Percentiles rank a stretch among this genome's conserved stretches.
phyloP scores from a whole-genome alignment of 192 early-diverging fungal species.

The Coemansia sp. region DNA sequence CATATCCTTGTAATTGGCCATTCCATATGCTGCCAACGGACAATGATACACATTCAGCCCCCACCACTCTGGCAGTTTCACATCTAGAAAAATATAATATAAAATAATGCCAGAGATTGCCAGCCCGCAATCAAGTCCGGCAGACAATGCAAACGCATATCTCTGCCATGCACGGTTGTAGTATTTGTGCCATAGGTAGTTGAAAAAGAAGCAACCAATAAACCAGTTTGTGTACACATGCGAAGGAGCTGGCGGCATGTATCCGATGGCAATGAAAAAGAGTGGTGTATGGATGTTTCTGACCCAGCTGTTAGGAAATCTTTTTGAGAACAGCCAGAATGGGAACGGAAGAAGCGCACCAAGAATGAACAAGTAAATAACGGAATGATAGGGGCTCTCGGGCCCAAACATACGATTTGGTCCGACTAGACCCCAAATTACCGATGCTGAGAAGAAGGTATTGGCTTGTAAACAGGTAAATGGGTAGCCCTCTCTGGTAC shows the following conservation, averaged over 20 bases:
- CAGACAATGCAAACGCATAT: slow-evolving; percentile 62
- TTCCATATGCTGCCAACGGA: slow-evolving; percentile 35
- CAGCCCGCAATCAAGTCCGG: slow-evolving; percentile 59
- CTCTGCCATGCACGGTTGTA: slow-evolving; percentile 62
- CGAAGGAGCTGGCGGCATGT: slow-evolving; percentile 63
- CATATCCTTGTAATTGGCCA: slow-evolving; percentile 9
- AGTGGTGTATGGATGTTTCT: slow-evolving; percentile 69
- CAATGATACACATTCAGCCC: slow-evolving; percentile 43
- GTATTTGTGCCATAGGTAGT: slow-evolving; percentile 67
- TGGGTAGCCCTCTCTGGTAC: slow-evolving; percentile 59
- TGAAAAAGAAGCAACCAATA: slow-evolving; percentile 67
- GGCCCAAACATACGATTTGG: slow-evolving; percentile 68
- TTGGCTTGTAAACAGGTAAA: slow-evolving; percentile 65
- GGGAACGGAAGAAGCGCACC: slow-evolving; percentile 74
- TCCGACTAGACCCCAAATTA: slow-evolving; percentile 81
- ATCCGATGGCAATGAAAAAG: slow-evolving; percentile 61
- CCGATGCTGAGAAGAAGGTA: slow-evolving; percentile 69
- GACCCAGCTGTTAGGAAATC: slow-evolving; percentile 64
- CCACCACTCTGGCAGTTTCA: slow-evolving; percentile 50
- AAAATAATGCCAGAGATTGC: slow-evolving; percentile 54
- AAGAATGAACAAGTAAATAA: slow-evolving; percentile 58
- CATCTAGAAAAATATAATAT: slow-evolving; percentile 43
- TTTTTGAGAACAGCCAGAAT: slow-evolving; percentile 61
- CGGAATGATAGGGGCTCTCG: slow-evolving; percentile 58
- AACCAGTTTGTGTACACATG: slow-evolving; percentile 55